These are phyloP conservation scores for Tuber indicum DNA, from an alignment of 495 filamentous ascomycete genomes.

Conservation along the genomic window DNA sequence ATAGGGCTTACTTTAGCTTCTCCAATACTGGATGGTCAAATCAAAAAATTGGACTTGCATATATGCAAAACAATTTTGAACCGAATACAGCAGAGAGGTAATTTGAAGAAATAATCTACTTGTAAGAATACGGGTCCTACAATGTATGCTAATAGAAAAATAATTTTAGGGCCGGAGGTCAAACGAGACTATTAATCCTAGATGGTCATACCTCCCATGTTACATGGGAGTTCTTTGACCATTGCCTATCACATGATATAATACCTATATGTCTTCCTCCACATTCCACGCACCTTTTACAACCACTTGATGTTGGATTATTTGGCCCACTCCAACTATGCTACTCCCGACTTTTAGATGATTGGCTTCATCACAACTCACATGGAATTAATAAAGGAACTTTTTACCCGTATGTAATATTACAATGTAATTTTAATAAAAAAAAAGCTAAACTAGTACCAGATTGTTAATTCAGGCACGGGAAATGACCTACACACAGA, in stretches of 20 bases:
- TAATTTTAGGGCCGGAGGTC: too few relatives aligned
- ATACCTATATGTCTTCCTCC: slow-evolving; percentile 33
- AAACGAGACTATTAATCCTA: slow-evolving; percentile 34
- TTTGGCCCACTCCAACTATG: neutral
- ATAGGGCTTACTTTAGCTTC: slow-evolving; percentile 7
- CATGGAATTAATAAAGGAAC: slow-evolving; percentile 12
- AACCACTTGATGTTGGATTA: slow-evolving; percentile 39
- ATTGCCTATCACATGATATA: slow-evolving; percentile 34
- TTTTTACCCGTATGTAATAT: neutral
- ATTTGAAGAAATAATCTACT: too few relatives aligned
- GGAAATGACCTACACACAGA: slow-evolving; percentile 8
- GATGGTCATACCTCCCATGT: slow-evolving; percentile 39
- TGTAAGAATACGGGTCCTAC: too few relatives aligned
- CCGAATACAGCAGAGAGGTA: slow-evolving; percentile 13
- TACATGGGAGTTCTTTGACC: slow-evolving; percentile 30
- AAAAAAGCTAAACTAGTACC: neutral
- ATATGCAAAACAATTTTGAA: too few relatives aligned
- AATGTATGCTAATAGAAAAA: too few relatives aligned
- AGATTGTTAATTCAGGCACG: neutral
- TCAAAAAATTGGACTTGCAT: slow-evolving; percentile 29
- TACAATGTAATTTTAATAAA: neutral
- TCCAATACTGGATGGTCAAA: slow-evolving; percentile 34
- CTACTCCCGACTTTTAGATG: neutral
- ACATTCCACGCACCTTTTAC: too few relatives aligned
- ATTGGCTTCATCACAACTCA: slow-evolving; percentile 9